Evolutionary conservation across 2,329 filamentous ascomycete genomes (phyloP).

Genomic region (Thielaviopsis cerberus): DNA sequence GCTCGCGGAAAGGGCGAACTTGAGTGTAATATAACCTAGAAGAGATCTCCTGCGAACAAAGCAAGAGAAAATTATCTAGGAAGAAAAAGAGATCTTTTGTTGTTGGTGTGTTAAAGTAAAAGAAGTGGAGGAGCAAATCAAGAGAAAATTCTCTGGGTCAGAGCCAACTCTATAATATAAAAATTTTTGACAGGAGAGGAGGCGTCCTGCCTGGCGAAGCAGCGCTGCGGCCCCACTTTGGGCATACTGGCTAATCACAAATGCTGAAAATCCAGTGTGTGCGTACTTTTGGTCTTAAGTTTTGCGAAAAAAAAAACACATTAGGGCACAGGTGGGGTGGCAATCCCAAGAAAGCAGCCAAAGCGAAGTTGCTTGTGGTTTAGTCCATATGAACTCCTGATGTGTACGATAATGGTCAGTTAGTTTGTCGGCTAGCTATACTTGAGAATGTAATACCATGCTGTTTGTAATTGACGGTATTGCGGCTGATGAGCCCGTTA

Average conservation of each 20-base stretch:
- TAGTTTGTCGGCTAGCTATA: background rate
- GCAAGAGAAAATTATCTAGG: slow-evolving; percentile 27
- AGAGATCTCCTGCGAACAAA: slow-evolving; percentile 27
- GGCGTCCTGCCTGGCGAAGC: background rate
- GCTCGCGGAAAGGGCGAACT: slow-evolving; percentile 12
- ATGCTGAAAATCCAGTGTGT: slow-evolving; percentile 6
- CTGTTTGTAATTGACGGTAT: background rate
- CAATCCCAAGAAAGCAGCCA: background rate
- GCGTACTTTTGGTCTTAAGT: slow-evolving; percentile 10
- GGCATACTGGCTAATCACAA: slow-evolving; percentile 7
- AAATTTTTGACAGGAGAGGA: background rate
- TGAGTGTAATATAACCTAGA: slow-evolving; percentile 21
- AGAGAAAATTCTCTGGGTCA: slow-evolving; percentile 5
- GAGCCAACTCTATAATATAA: background rate
- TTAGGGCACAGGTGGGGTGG: slow-evolving; percentile 12
- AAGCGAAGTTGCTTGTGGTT: background rate
- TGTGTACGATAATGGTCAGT: background rate
- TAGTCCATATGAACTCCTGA: background rate
- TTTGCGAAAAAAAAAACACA: slow-evolving; percentile 1
- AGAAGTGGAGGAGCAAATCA: slow-evolving; percentile 7
- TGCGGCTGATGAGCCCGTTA: background rate
- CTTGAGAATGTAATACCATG: background rate
- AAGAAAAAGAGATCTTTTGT: slow-evolving; percentile 14
- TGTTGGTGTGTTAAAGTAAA: slow-evolving; percentile 3
- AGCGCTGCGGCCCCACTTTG: slow-evolving; percentile 5